These are phyloP conservation scores for Aeminium ludgeri DNA, from an alignment of 495 filamentous ascomycete genomes.

Conservation along the genomic window DNA sequence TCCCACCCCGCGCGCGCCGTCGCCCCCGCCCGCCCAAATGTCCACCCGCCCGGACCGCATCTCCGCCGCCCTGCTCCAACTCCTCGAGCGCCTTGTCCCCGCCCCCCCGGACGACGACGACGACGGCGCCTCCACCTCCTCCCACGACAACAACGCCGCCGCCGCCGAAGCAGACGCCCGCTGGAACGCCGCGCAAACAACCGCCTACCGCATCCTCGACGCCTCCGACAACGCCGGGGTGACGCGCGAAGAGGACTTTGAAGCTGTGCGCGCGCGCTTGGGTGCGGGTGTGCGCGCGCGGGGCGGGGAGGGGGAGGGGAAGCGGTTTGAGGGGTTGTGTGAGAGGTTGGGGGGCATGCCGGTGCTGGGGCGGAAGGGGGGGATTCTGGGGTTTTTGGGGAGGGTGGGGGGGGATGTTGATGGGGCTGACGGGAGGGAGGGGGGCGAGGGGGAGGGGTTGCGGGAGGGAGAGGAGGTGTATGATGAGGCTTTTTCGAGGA, in stretches of 20 bases:
- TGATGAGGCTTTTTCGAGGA: constrained; percentile 38
- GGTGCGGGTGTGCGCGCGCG: constrained; percentile 74
- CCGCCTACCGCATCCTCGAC: constrained; percentile 17
- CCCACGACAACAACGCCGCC: too few species aligned
- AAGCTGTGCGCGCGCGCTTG: constrained; percentile 79
- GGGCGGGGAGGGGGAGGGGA: constrained; percentile 57
- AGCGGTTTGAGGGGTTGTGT: constrained; percentile 76
- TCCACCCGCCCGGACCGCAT: constrained; percentile 24
- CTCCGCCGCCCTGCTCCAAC: constrained; percentile 26
- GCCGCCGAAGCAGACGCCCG: constrained; percentile 26
- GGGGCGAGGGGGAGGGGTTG: constrained; percentile 11
- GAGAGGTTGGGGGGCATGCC: constrained; percentile 72
- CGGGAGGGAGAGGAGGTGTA: constrained; percentile 16
- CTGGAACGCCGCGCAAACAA: constrained; percentile 24
- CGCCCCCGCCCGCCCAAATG: constrained; percentile 13
- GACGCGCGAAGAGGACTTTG: constrained; percentile 36
- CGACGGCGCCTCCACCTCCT: too few species aligned
- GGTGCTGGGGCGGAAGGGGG: constrained; percentile 90
- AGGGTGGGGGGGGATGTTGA: constrained; percentile 18
- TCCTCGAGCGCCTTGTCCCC: constrained; percentile 24
- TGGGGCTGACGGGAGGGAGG: neutral
- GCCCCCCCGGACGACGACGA: constrained; percentile 21
- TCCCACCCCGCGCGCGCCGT: neutral
- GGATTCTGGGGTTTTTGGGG: constrained; percentile 70
- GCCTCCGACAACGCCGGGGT: constrained; percentile 6